Evolutionary conservation across 2,329 filamentous ascomycete genomes (phyloP).

Genomic region (Alternaria hordeiaustralica): DNA sequence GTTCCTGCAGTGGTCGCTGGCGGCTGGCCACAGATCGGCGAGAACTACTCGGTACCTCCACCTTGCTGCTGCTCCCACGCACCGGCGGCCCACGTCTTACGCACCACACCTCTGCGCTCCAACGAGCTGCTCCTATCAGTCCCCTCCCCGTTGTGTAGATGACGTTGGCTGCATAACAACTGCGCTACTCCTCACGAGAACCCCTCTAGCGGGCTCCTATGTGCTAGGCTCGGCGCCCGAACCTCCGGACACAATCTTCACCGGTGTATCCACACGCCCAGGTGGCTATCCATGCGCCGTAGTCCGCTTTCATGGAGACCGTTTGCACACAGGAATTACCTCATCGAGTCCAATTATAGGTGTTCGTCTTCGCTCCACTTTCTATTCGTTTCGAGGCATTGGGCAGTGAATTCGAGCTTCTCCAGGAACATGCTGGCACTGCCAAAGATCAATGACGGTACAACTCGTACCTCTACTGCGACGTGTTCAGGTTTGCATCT

Average conservation of each 20-base stretch:
- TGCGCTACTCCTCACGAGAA: slow-evolving; percentile 4
- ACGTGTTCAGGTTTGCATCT: background rate
- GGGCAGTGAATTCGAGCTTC: background rate
- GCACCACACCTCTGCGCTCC: slow-evolving; percentile 2
- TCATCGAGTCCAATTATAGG: background rate
- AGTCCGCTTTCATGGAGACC: background rate
- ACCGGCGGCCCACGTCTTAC: slow-evolving; percentile 21
- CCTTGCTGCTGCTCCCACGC: slow-evolving; percentile 6
- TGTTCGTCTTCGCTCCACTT: slow-evolving; percentile 4
- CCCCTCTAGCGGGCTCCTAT: background rate
- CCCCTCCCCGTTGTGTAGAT: background rate
- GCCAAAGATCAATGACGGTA: background rate
- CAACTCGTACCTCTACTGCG: background rate
- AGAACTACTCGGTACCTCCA: slow-evolving; percentile 20
- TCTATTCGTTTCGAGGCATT: background rate
- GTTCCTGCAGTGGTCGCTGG: slow-evolving; percentile 24
- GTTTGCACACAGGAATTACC: slow-evolving; percentile 2
- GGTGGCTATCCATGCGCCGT: slow-evolving; percentile 14
- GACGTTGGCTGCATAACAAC: slow-evolving; percentile 6
- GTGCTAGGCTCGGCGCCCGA: background rate
- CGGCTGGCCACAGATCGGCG: slow-evolving; percentile 22
- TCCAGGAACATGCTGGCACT: background rate
- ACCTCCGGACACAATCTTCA: slow-evolving; percentile 11
- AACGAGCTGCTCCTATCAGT: background rate
- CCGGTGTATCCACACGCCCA: slow-evolving; percentile 9